Conservation (phyloP, 805 yeast species). For the Myxozyma neotropica region DNA sequence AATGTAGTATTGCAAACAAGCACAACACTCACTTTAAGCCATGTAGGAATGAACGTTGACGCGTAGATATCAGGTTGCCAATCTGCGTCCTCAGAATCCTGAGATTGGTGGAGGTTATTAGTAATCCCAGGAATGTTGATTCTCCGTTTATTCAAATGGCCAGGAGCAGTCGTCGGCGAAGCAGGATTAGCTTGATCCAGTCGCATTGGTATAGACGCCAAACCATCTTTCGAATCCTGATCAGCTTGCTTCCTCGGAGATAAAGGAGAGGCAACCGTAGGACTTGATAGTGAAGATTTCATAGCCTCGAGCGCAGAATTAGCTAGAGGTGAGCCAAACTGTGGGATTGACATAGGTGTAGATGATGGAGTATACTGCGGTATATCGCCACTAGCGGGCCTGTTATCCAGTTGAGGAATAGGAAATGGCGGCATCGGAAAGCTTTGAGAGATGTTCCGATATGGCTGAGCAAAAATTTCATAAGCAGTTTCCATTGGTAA, state of each 20-base stretch:
- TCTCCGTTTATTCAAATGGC: neutral
- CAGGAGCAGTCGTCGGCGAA: neutral
- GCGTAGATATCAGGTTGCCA: constrained; percentile 31
- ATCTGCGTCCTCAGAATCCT: constrained; percentile 4
- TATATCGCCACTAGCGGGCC: neutral
- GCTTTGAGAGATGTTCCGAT: neutral
- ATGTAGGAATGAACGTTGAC: constrained; percentile 14
- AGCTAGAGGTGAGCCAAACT: neutral
- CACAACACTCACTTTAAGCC: constrained; percentile 21
- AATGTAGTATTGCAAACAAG: no score
- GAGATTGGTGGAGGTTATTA: neutral
- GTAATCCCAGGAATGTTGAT: constrained; percentile 6
- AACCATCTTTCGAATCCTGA: neutral
- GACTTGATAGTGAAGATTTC: neutral
- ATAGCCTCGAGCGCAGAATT: neutral
- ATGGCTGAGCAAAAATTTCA: neutral
- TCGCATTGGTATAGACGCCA: no score
- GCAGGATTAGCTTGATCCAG: neutral
- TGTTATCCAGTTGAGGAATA: neutral
- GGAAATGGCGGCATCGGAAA: neutral
- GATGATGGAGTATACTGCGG: neutral
- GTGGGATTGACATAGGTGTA: neutral
- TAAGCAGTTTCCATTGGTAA: neutral
- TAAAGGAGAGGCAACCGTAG: neutral
- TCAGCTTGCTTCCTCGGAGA: neutral